Evolutionary conservation across 169 alveolate species (phyloP), one percentile per base, ranked within the genome.

Genomic region (Plasmodium blacklocki): DNA sequence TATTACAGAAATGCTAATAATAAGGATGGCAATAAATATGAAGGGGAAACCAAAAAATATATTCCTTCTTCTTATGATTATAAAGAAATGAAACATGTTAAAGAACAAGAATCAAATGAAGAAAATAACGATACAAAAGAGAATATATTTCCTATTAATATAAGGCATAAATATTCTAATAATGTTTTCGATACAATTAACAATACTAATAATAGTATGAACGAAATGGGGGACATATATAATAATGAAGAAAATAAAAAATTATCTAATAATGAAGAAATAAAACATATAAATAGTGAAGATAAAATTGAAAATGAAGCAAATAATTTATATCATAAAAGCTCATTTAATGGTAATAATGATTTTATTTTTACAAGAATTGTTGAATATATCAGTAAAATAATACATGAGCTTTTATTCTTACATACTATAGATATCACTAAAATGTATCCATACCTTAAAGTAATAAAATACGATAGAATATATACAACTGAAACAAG

Each of bases 321-420:
- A 32, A 29, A n/a, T 3, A 19, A 11, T 26, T 15, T 62, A 54
- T 59, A 26, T 29, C 7, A 26, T 5, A 70, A 67, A 23, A 49
- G 5, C 45, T 18, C 39, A 54, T n/a, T 47, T 29, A 83, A n/a
- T 23, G 91, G 68, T 50, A 52, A 54, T 7, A 47, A 58, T 62
- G 47, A 68, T 32, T 29, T 54, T 47, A 8, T 83, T 21, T 83
- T 83, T 73, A 83, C 70, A 47, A 83, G 43, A 21, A 60, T 83
- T 60, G 85, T 83, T 49, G 91, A 83, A 83, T 83, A 70, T 12
- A 83, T 83, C n/a, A 83, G 91, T 63, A 83, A 83, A 68, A 83
- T 83, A 68, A 54, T 83, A 68, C 91, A 83, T 73, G 91, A 83
- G 59, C 39, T 83, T 62, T 49, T 83, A 54, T 83, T 83, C 59